Evolutionary conservation across 176 grass and related monocot species (phyloP).

Genomic region (maize (Zea mays)): Zm-B73-REFERENCE-NAM-5.0 NC_050098.1:124830501-124831000

Average conservation of each 20-base stretch:
- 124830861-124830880: not conserved
- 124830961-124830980: too few species aligned
- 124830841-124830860: not conserved
- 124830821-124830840: not conserved
- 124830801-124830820: not conserved
- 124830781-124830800: not conserved
- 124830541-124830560: not conserved
- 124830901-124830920: too few species aligned
- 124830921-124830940: too few species aligned
- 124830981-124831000: too few species aligned
- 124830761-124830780: not conserved
- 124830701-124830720: not conserved
- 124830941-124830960: too few species aligned
- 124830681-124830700: conserved; percentile 1
- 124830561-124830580: conserved; percentile 4
- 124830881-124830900: too few species aligned
- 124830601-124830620: conserved; percentile 20
- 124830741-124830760: not conserved
- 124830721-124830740: not conserved
- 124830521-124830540: not conserved
- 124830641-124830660: conserved; percentile 44
- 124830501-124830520: not conserved
- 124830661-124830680: conserved; percentile 28
- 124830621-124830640: conserved; percentile 35
- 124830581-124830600: conserved; percentile 21